These are phyloP conservation scores for Fusarium bactridioides DNA, from an alignment of 2,329 filamentous ascomycete species.

Conservation along the genomic window DNA sequence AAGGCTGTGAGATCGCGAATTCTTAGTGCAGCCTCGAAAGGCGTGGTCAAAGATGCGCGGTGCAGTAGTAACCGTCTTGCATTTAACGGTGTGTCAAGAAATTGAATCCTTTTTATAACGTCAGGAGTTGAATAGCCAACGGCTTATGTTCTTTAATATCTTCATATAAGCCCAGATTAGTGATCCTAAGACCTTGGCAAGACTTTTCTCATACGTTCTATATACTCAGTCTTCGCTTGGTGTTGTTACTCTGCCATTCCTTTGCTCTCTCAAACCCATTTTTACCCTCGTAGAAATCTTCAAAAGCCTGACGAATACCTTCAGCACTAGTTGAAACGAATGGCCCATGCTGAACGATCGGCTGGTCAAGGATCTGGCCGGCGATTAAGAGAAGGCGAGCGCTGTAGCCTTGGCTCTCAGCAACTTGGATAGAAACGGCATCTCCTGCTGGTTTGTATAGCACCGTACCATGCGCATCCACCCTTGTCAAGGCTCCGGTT, in stretches of 20 bases:
- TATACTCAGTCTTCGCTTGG: neutral
- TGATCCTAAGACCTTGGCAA: neutral
- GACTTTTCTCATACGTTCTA: neutral
- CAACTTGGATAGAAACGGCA: neutral
- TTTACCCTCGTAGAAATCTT: neutral
- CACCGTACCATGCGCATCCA: rapidly evolving
- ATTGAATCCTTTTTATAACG: neutral
- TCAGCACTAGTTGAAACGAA: neutral
- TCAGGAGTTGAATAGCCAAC: rapidly evolving
- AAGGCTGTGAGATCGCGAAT: neutral
- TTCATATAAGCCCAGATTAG: rapidly evolving
- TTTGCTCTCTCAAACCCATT: neutral
- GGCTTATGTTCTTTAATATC: neutral
- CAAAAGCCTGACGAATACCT: neutral
- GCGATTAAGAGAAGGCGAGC: neutral
- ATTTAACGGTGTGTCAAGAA: too few species aligned
- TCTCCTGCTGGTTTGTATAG: neutral
- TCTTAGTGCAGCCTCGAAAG: neutral
- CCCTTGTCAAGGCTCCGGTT: rapidly evolving
- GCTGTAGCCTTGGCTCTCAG: neutral
- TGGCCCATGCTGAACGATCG: neutral
- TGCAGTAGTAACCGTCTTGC: neutral
- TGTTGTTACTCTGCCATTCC: neutral
- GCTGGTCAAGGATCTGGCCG: neutral
- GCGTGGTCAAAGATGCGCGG: rapidly evolving